Evolutionary conservation across 192 early-diverging fungal genomes (phyloP).

Genomic region (Paraglomus brasilianum): DNA sequence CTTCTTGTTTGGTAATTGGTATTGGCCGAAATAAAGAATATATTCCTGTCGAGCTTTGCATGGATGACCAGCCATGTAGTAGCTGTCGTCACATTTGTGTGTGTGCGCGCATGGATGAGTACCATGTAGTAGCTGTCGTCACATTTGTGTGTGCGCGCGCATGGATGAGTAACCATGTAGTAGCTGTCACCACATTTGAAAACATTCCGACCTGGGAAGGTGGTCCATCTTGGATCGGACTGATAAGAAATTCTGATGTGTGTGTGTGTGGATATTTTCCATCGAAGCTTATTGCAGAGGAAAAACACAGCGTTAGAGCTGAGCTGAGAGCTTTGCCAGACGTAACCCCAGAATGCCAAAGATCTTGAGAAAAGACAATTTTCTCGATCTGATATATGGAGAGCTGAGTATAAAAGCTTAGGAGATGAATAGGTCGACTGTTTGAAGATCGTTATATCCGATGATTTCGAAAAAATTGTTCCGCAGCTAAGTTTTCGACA

Average conservation of each 20-base stretch:
- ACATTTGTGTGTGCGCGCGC: not conserved
- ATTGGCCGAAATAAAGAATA: conserved; percentile 11
- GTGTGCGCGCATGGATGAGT: not conserved
- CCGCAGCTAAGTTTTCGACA: not conserved
- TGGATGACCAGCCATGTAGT: not conserved
- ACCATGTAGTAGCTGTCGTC: no score
- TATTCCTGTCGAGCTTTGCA: not conserved
- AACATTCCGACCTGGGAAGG: not conserved
- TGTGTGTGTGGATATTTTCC: no score
- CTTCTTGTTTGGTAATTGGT: conserved; percentile 3
- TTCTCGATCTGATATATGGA: no score
- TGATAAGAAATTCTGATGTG: no score
- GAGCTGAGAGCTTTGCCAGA: no score
- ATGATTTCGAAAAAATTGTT: conserved; percentile 9
- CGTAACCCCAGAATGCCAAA: no score
- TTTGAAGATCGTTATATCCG: not conserved
- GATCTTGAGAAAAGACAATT: no score
- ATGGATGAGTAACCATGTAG: not conserved
- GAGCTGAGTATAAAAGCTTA: no score
- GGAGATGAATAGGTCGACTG: no score
- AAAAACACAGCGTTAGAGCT: no score
- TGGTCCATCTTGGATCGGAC: not conserved
- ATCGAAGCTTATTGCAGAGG: no score
- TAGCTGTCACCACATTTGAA: not conserved
- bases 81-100: not conserved